These are phyloP conservation scores for Nicotiana knightiana DNA, from an alignment of 257 asterid genomes.

Conservation along the genomic window DNA sequence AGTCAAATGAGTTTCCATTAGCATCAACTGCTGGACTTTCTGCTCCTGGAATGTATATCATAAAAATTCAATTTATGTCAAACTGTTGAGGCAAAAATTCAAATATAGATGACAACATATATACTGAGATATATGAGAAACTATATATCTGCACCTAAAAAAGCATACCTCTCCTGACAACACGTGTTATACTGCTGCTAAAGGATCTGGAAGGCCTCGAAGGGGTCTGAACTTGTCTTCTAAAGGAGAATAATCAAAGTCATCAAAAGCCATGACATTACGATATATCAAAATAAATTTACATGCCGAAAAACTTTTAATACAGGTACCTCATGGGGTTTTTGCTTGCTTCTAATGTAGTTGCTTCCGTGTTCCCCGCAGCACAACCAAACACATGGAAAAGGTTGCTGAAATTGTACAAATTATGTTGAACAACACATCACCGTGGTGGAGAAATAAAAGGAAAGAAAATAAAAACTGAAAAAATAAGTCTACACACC, in stretches of 20 bases:
- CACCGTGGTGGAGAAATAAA: not conserved
- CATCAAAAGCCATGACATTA: not conserved
- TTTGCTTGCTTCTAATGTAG: conserved; percentile 77
- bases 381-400: conserved; percentile 74
- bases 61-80: not conserved
- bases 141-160: not conserved
- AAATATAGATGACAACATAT: not conserved
- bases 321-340: conserved; percentile 60
- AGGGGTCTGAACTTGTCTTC: conserved; percentile 92
- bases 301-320: not conserved
- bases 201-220: conserved; percentile 86
- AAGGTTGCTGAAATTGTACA: conserved; percentile 45
- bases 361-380: conserved; percentile 59
- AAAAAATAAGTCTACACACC: conserved; percentile 31
- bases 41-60: conserved; percentile 39
- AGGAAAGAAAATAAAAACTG: not conserved
- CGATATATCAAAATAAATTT: not conserved
- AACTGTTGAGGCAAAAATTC: not conserved
- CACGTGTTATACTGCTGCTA: conserved; percentile 81
- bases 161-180: conserved; percentile 68
- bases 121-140: not conserved
- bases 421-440: not conserved
- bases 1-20: conserved; percentile 84
- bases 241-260: conserved; percentile 23
- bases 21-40: conserved; percentile 84